Evolutionary conservation across 768 basidiomycete species (phyloP), one percentile per base, ranked within the genome.

Genomic region (Gymnopilus dilepis): DNA sequence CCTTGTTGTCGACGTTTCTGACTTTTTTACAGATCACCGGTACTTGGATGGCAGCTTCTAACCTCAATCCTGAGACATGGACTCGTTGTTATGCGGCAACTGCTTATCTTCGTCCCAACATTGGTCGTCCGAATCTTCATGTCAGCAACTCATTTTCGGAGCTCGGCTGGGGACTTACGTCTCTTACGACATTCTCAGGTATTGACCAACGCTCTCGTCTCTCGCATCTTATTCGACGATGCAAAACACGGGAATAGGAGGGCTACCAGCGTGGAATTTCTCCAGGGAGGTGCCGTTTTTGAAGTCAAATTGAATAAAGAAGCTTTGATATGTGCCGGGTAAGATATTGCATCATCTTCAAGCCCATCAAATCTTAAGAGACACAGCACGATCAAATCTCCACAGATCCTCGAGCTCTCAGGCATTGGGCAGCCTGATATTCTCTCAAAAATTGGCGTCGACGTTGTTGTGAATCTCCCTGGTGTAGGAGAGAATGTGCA

Each of bases 21-120:
- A 26, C 24, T 30, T 15, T 15, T 19, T 19, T 50, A 37, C 38
- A 78, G 74, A 67, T 72, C 21, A 61, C 61, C 11, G 67, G 67
- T 4, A 59, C 58, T n/a, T 69, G 65, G 61, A 66, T 69, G 13
- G 58, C 59, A 5, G 51, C 58, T 17, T 22, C 56, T 31, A 65
- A 57, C 15, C 9, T 63, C 6, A 61, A 67, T 58, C 63, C 60
- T 5, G 45, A 58, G 9, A 87, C 86, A 70, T 84, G 84, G 78
- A 85, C 83, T 15, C 83, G 87, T 52, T 87, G 84, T 4, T 88
- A 89, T 72, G 76, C 87, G 11, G 81, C 83, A 61, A 79, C 85
- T 2, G 86, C 82, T 4, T 88, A 88, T 76, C 82, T 88, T 67
- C 86, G 87, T 22, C 76, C 83, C 4, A 82, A 85, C 62, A 73